These are phyloP conservation scores for Marasmius tenuissimus DNA, from an alignment of 1,284 basidiomycete species.

Conservation along the genomic window DNA sequence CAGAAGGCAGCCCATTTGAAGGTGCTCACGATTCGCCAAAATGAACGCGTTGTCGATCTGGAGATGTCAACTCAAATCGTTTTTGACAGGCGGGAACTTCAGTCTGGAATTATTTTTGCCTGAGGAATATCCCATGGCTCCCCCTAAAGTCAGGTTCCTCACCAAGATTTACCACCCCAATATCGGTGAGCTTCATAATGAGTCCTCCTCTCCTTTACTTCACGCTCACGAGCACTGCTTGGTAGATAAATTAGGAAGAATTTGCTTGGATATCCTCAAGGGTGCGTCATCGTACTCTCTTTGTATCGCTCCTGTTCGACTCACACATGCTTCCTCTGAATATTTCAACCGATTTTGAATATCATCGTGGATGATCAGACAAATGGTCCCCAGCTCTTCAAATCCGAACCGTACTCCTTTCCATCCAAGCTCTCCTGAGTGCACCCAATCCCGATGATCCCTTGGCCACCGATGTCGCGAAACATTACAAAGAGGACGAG, in stretches of 20 bases:
- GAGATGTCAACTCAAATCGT: background rate
- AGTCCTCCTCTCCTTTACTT: background rate
- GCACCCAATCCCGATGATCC: conserved; percentile 99
- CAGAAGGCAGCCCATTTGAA: conserved; percentile 92
- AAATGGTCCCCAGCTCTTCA: conserved; percentile 99
- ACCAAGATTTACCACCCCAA: conserved; percentile 99
- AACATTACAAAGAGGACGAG: conserved; percentile 99
- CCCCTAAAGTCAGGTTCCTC: conserved; percentile 98
- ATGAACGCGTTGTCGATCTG: background rate
- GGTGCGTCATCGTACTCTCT: conserved; percentile 42
- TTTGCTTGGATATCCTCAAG: conserved; percentile 98
- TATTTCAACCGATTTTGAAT: background rate
- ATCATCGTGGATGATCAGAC: conserved; percentile 1
- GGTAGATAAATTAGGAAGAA: conserved; percentile 94
- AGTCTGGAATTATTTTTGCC: conserved; percentile 96
- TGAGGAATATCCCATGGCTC: conserved; percentile 99
- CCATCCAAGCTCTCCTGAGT: conserved; percentile 93
- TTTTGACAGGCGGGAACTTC: conserved; percentile 80
- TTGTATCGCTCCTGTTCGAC: background rate
- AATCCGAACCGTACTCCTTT: conserved; percentile 96
- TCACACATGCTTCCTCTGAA: background rate
- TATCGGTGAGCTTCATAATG: conserved; percentile 69
- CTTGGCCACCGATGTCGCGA: conserved; percentile 96
- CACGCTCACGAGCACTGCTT: conserved; percentile 5
- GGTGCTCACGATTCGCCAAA: conserved; percentile 44